Evolutionary conservation across 805 yeast genomes (phyloP).

Genomic region (Candida ulmi): DNA sequence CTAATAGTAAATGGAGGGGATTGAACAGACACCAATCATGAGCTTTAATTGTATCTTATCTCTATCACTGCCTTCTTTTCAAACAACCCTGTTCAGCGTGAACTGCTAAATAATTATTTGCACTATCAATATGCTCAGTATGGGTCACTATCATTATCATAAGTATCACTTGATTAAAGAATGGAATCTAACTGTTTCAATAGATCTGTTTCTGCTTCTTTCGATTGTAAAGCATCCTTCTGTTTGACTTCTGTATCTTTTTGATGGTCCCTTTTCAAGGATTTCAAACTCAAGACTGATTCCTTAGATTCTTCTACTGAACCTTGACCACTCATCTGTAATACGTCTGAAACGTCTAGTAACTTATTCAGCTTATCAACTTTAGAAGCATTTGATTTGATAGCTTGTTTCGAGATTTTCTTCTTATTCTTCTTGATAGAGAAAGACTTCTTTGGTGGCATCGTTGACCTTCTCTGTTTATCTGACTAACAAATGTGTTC

Average conservation of each 20-base stretch:
- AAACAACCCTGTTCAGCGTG: no score
- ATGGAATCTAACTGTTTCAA: conserved; percentile 24
- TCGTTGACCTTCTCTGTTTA: neutral
- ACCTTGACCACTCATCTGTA: conserved; percentile 1
- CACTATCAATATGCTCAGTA: no score
- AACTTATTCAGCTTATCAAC: conserved; percentile 8
- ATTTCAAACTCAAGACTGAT: conserved; percentile 12
- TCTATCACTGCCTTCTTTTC: no score
- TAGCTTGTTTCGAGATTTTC: conserved; percentile 5
- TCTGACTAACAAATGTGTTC: no score
- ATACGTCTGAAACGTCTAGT: conserved; percentile 5
- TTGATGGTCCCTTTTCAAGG: conserved; percentile 21
- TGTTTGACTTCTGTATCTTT: conserved; percentile 22
- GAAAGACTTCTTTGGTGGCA: conserved; percentile 7
- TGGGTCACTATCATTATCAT: no score
- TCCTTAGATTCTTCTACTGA: neutral
- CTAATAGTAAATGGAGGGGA: neutral
- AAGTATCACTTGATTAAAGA: no score
- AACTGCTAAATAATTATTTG: no score
- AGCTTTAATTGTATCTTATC: no score
- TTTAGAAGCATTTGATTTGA: conserved; percentile 5
- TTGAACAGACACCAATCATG: no score
- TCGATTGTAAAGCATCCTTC: conserved; percentile 15
- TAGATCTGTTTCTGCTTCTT: conserved; percentile 24
- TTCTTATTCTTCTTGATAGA: conserved; percentile 15